Base-by-base conservation (phyloP, 495 filamentous ascomycete species). In the Penicillium bovifimosum region DNA sequence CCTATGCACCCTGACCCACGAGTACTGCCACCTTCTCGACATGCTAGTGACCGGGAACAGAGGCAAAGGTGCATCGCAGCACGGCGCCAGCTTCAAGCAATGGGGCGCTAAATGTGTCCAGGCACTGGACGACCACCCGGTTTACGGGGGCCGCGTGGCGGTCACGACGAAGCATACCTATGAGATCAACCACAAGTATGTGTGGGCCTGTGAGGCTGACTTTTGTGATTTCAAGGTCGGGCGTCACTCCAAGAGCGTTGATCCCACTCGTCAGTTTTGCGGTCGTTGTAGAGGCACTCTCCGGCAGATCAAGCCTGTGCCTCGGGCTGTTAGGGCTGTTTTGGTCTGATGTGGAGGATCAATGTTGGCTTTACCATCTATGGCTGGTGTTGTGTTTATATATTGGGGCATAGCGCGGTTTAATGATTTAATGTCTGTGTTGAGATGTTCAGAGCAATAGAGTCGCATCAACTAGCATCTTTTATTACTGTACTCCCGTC, bases 1-100 rank as follows among this genome's bases (percentile, higher is more conserved):
- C 17, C 74, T 91, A 41, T 95, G 96, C 66, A 88, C 88, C 0
- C 61, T 96, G 17, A 89, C 91, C 3, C 93, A 98, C 67, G 93
- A 98, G 56, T 98, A 90, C 74, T 96, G 92, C 69, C 93, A 98
- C 64, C 75, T 97, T 1, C 84, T 88, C 28, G 91, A 87, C 60
- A 95, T 87, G 67, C 90, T 96, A 76, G 75, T 96, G 43, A 80
- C 76, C 29, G 76, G 82, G 13, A 70, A 87, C 18, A 76, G 75
- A 17, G 80, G 80, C 29, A 78, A 87, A n/a, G 46, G 46, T 13
- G 26, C 32, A 5, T 33, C 46, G 49, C 86, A 90, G 1, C 93
- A 97, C 62, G 92, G 91, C 9, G 70, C 75, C 11, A 85, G 86
- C 54, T 97, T 97, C 76, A 90, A 95, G 69, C 56, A 67, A 17